Base-by-base conservation (phyloP, 495 filamentous ascomycete genomes). In the Neurospora sp. region DNA sequence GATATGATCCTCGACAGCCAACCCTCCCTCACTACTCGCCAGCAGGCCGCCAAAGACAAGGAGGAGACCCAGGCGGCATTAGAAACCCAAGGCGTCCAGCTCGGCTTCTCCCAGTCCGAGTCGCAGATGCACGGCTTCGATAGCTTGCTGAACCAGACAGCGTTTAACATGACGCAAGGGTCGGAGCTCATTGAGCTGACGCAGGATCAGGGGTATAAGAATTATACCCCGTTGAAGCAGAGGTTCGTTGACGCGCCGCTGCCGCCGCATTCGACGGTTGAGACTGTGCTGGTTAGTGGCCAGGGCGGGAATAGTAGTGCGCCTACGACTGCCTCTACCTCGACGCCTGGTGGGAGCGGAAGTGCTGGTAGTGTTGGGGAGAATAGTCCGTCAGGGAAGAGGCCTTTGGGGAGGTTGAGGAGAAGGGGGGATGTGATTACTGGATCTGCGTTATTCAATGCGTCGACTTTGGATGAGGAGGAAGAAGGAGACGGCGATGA, bases 201-300 rank as follows among this genome's bases (percentile, higher is more conserved):
- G 5, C 95, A 97, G 76, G 95, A 98, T 80, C 86, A 85, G 40
- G 95, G 95, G 0, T 96, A 96, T 78, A 84, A 84, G 70, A 77
- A 84, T 46, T 86, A 80, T 73, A 82, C 86, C 0, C 86, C 86
- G 9, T 79, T 88, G n/a, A 83, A 79, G 71, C 88, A 88, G 72
- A 86, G 92, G 40, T 93, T 92, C 75, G 76, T 90, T 37, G 85
- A 86, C 3, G 83, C 27, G 23, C 27, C 27, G 27, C 14, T 31
- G 54, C 54, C 23, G 27, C 54, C 54, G 54, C 54, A 35, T 1
- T 93, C 92, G 1, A 96, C 93, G 0, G 83, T 90, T 1, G 91
- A 92, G 35, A 95, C 93, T 0, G 85, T 94, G 0, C 77, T 90
- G 6, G 73, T 91, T n/a, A 80, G 83, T 16, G 54, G 54, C 11